A percentile compares a stretch with the other conserved stretches of the same genome.
Evolutionary conservation across 768 basidiomycete genomes (phyloP).

Genomic region (Xanthoconium stramineum): DNA sequence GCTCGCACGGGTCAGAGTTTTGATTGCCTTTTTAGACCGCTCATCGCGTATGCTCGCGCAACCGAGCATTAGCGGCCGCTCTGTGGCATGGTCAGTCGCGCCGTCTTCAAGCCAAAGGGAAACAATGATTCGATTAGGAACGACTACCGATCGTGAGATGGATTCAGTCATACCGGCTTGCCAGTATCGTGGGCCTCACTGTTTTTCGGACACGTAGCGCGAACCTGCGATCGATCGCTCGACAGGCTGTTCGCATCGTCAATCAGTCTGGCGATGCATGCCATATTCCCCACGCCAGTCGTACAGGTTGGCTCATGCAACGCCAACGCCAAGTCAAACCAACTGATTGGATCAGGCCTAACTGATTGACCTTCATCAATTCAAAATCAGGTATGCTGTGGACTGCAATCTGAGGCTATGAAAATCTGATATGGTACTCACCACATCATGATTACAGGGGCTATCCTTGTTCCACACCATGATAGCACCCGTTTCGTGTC

Average conservation of each 20-base stretch:
- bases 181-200: not conserved
- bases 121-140: not conserved
- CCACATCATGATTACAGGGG: slow-evolving; percentile 9
- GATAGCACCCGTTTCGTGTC: not conserved
- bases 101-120: not conserved
- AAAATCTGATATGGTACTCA: slow-evolving; percentile 1
- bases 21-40: not conserved
- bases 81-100: not conserved
- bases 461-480: not conserved
- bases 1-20: not conserved
- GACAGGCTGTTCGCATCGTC: not conserved
- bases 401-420: slow-evolving; percentile 4
- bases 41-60: not conserved
- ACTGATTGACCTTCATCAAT: slow-evolving; percentile 10
- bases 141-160: too few relatives aligned
- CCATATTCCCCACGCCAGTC: not conserved
- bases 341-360: slow-evolving; percentile 16
- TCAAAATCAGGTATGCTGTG: slow-evolving; percentile 1
- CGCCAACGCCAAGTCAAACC: not conserved
- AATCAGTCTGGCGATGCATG: not conserved
- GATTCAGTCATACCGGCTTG: not conserved
- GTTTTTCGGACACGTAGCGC: not conserved
- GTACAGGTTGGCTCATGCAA: too few relatives aligned
- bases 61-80: not conserved
- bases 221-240: not conserved